Base-by-base conservation (phyloP, 2,329 filamentous ascomycete species). In the Pseudocercospora eumusae region DNA sequence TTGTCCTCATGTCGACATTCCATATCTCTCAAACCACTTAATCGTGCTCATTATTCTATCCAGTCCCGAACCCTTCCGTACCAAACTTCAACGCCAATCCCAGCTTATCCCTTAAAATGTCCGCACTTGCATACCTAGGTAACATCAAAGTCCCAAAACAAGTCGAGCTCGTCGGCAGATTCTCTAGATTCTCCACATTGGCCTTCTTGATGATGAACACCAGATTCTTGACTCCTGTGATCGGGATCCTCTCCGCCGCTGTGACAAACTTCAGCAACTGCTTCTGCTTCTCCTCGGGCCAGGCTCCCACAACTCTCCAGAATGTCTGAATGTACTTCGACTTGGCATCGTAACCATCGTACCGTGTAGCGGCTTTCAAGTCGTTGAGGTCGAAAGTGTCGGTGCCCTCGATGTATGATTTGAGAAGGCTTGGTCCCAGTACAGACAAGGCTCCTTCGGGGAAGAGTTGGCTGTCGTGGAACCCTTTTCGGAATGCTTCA, bases 201-300 rank as follows among this genome's bases (percentile, higher is more conserved):
- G 92, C 92, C 70, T 85, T 87, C 76, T 93, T 89, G 47, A 99
- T 83, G 13, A 91, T 85, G 75, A 98, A 98, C 71, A 90, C 87
- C 52, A 98, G 80, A 69, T 90, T 92, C 65, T 85, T 84, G 72
- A 93, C 86, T 2, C 95, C 95, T 20, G 91, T 92, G 0, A 96
- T 90, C 0, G 95, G 95, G 1, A 98, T 85, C 1, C 95, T 85
- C 72, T 97, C 93, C 69, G 88, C 93, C 0, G 93, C 93, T 13
- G 95, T 99, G 28, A 99, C 93, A 71, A 99, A 99, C 74, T 97
- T 92, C 31, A 99, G 82, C 33, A 99, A 79, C 70, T 86, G 86
- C 57, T 87, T 84, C 76, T 89, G 89, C 81, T 93, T 89, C 49
- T 84, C 81, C 15, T 88, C 82, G 62, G 86, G 82, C 72, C 85